Percentiles rank a stretch among this genome's conserved stretches.
These are phyloP conservation scores for Naganishia friedmannii DNA, from an alignment of 768 basidiomycete species.

Conservation along the genomic window DNA sequence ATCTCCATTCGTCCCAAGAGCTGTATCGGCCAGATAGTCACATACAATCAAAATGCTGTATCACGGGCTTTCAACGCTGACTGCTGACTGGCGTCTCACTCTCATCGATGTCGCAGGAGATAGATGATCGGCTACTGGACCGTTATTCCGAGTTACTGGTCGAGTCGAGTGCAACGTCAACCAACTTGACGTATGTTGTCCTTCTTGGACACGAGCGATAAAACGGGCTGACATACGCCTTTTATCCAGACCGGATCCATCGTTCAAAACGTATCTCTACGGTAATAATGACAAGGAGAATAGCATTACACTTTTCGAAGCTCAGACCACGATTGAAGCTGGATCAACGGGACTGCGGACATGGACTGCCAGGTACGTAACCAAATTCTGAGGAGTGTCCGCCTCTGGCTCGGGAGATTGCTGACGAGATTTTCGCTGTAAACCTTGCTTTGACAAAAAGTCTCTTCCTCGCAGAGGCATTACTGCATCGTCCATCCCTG, in stretches of 20 bases:
- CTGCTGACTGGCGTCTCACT: neutral
- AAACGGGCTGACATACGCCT: neutral
- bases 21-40: neutral
- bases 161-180: neutral
- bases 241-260: slow-evolving; percentile 36
- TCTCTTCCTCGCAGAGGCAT: slow-evolving; percentile 4
- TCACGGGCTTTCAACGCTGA: neutral
- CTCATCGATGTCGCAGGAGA: slow-evolving; percentile 33
- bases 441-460: neutral
- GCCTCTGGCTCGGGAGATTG: neutral
- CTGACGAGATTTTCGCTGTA: neutral
- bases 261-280: slow-evolving; percentile 49
- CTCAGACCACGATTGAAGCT: slow-evolving; percentile 46
- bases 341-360: slow-evolving; percentile 51
- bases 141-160: slow-evolving; percentile 35
- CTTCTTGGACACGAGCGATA: neutral
- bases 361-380: slow-evolving; percentile 39
- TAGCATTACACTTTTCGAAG: slow-evolving; percentile 47
- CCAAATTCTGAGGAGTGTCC: neutral
- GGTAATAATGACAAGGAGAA: slow-evolving; percentile 3
- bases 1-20: neutral
- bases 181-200: neutral
- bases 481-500: neutral
- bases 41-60: neutral
- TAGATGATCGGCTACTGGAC: slow-evolving; percentile 45